phyloP scores from a whole-genome alignment of 768 basidiomycete species.

The Tulasnella sp. region DNA sequence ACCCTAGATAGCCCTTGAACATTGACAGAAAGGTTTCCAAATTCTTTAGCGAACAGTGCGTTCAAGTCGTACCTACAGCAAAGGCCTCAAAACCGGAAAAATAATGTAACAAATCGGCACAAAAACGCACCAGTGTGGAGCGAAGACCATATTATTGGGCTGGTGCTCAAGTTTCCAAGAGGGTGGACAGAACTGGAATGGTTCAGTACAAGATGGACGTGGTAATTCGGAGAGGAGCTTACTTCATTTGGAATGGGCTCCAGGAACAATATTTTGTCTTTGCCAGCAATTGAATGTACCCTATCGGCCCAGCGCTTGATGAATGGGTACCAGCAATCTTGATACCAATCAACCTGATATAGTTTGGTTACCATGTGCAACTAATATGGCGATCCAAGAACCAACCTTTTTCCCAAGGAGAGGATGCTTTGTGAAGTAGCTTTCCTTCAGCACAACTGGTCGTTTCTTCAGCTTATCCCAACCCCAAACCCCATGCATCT shows the following conservation, averaged over 20 bases:
- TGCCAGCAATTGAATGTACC: conserved; percentile 37
- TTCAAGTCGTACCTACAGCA: conserved; percentile 76
- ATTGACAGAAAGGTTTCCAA: conserved; percentile 77
- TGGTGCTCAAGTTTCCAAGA: conserved; percentile 59
- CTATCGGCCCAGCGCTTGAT: conserved; percentile 51
- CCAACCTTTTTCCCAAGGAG: conserved; percentile 45
- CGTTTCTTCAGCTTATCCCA: conserved; percentile 57
- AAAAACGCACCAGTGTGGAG: conserved; percentile 54
- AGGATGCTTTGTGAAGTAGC: conserved; percentile 69
- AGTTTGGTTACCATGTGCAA: background rate
- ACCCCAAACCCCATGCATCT: conserved; percentile 86
- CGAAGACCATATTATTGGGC: conserved; percentile 50
- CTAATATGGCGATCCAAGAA: background rate
- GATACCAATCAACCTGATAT: conserved; percentile 69
- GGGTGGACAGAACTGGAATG: conserved; percentile 58
- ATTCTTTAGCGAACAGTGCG: conserved; percentile 69
- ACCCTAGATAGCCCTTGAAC: conserved; percentile 87
- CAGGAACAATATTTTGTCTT: conserved; percentile 51
- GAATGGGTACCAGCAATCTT: conserved; percentile 73
- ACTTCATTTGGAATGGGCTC: conserved; percentile 95
- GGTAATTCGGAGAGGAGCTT: background rate
- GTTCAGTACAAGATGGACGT: background rate
- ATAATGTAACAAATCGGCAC: background rate
- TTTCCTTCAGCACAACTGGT: conserved; percentile 67
- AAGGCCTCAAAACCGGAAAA: background rate